Conservation (phyloP, 176 grass and related monocot genomes). For the Oryza punctata region DNA sequence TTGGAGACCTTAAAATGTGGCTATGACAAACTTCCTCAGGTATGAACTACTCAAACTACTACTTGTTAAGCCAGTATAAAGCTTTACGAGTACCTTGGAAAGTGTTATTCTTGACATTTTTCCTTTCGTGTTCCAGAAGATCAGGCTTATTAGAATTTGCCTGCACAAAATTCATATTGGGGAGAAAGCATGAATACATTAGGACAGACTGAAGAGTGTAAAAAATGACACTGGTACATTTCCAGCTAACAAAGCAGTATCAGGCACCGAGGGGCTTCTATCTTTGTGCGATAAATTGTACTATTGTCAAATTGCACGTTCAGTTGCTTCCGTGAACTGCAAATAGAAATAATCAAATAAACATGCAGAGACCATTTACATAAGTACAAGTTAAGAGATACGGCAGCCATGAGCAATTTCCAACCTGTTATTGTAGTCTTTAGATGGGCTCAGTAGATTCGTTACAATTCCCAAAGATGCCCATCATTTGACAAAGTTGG, state of each 20-base stretch:
- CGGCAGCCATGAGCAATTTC: not conserved
- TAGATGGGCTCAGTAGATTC: constrained; percentile 4
- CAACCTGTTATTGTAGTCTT: constrained; percentile 39
- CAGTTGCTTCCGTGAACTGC: constrained; percentile 44
- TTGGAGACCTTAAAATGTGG: constrained; percentile 2
- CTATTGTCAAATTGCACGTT: constrained; percentile 30
- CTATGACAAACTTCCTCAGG: not conserved
- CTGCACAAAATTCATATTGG: constrained; percentile 33
- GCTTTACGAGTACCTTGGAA: constrained; percentile 38
- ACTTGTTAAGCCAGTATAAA: constrained; percentile 1
- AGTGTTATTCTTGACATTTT: constrained; percentile 17
- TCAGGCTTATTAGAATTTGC: constrained; percentile 27
- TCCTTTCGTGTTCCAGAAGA: constrained; percentile 2
- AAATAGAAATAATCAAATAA: constrained; percentile 15
- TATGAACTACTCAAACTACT: not conserved
- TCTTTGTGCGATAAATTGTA: constrained; percentile 22
- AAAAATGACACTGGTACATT: not conserved
- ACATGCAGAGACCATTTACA: not conserved
- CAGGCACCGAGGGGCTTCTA: constrained; percentile 29
- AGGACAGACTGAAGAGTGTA: constrained; percentile 6
- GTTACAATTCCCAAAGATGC: constrained; percentile 29
- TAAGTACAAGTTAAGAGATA: not conserved
- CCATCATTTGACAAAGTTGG: constrained; percentile 13
- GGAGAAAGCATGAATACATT: constrained; percentile 8
- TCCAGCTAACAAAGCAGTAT: constrained; percentile 48